Evolutionary conservation across 306 rosid genomes (phyloP).

Genomic region (Citrullus colocynthis): DNA sequence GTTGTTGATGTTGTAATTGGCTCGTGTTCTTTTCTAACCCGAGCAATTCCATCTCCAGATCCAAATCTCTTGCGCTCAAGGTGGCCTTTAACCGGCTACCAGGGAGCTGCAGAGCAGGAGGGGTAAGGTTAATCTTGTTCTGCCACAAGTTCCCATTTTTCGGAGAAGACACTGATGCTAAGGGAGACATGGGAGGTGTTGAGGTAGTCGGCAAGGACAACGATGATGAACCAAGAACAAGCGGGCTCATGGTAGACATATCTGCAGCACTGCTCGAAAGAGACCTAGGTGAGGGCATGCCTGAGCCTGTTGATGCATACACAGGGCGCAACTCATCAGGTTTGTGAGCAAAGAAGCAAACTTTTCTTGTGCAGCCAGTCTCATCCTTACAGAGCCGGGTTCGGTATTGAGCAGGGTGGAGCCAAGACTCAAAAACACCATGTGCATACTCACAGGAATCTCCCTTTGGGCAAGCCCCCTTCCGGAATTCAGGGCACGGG

Average conservation of each 20-base stretch:
- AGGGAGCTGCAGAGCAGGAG: conserved; percentile 80
- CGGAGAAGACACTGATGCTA: conserved; percentile 70
- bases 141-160: conserved; percentile 84
- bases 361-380: conserved; percentile 78
- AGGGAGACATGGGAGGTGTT: conserved; percentile 91
- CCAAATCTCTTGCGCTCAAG: conserved; percentile 72
- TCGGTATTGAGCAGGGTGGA: conserved; percentile 94
- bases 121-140: conserved; percentile 68
- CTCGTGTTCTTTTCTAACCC: conserved; percentile 42
- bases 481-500: conserved; percentile 95
- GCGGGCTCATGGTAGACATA: conserved; percentile 64
- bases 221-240: conserved; percentile 65
- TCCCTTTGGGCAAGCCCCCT: conserved; percentile 77
- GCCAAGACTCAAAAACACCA: conserved; percentile 99
- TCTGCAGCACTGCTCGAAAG: conserved; percentile 35
- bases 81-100: conserved; percentile 84
- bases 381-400: conserved; percentile 98
- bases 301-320: conserved; percentile 91
- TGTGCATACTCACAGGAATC: conserved; percentile 95
- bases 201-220: conserved; percentile 60
- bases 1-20: conserved; percentile 52
- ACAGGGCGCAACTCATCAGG: conserved; percentile 84
- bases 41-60: conserved; percentile 68
- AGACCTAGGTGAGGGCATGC: conserved; percentile 92
- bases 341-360: conserved; percentile 96